Evolutionary conservation across 192 early-diverging fungal species (phyloP), one percentile per base, ranked within the genome.

Genomic region (Umbelopsis sp.): DNA sequence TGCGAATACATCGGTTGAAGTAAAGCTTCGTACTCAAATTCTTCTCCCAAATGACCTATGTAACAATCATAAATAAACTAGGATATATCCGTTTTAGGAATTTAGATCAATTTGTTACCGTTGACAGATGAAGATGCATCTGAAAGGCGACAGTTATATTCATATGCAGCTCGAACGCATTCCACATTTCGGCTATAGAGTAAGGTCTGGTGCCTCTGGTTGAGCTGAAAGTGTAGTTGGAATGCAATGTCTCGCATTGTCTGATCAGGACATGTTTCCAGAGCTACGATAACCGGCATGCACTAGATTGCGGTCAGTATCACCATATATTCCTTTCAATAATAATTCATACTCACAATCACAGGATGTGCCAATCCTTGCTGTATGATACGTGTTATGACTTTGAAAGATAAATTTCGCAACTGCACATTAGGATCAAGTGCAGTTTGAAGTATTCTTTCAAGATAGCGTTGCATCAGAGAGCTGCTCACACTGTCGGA

Each of bases 291-390:
- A 20, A 88, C 89, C 17, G 97, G 95, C 78, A 97, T 91, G 72
- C 95, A 98, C 89, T 93, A 59, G 11, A n/a, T 17, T 0, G 2
- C 17, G 17, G 29, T 29, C 22, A 43, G 4, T 45, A 50, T 45
- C 17, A 17, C 4, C 50, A 1, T 21, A 16, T 1, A 12, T 7
- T 56, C 10, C 21, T 38, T 62, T 65, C n/a, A 16, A 5, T 29
- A 25, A 4, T 29, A 51, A 21, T 69, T 11, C 10, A 31, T 34
- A 75, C 77, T 71, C 71, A 91, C 90, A 69, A 88, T 78, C 16
- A 93, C 83, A 7, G 97, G 97, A 77, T 97, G 95, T 11, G 92
- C 94, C 22, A 97, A 81, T 0, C 96, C 96, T 73, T 97, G 95
- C 66, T 92, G 89, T n/a, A 96, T 75, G 31, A 96, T 92, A n/a